These are phyloP conservation scores for Aspergillus sp. DNA, from an alignment of 2,329 filamentous ascomycete species.

Conservation along the genomic window DNA sequence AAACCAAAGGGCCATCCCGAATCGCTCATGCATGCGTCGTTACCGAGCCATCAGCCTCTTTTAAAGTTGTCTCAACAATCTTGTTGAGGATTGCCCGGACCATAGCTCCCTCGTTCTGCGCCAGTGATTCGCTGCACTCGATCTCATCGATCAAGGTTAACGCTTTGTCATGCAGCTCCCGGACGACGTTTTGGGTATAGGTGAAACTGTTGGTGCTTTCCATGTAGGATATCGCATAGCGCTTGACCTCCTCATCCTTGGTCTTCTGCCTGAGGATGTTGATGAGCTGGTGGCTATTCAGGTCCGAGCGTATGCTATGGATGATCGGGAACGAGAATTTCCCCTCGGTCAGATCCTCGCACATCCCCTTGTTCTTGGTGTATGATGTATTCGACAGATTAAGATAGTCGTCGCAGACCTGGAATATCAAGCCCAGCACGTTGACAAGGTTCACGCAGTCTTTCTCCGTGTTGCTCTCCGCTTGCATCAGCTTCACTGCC, in stretches of 20 bases:
- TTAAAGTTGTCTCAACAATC: slow-evolving; percentile 42
- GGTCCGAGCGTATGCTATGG: slow-evolving; percentile 69
- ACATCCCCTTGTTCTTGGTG: slow-evolving; percentile 81
- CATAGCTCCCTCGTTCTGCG: slow-evolving; percentile 45
- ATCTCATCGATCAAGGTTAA: slow-evolving; percentile 54
- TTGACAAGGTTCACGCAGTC: slow-evolving; percentile 59
- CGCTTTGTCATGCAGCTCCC: slow-evolving; percentile 55
- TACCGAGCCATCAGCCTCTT: no score
- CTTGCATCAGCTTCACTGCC: slow-evolving; percentile 38
- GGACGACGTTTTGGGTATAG: slow-evolving; percentile 64
- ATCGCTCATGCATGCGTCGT: no score
- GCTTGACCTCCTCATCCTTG: slow-evolving; percentile 75
- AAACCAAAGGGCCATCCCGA: no score
- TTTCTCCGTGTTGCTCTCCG: slow-evolving; percentile 28
- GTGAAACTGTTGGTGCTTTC: slow-evolving; percentile 79
- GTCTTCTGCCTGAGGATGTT: slow-evolving; percentile 92
- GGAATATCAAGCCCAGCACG: slow-evolving; percentile 37
- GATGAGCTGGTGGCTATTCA: slow-evolving; percentile 57
- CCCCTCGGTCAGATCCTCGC: slow-evolving; percentile 90
- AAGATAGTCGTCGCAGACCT: slow-evolving; percentile 64
- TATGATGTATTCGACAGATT: slow-evolving; percentile 69
- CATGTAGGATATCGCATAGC: slow-evolving; percentile 87
- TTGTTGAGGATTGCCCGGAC: slow-evolving; percentile 61
- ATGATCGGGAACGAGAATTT: slow-evolving; percentile 97
- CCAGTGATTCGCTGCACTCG: slow-evolving; percentile 43